Evolutionary conservation across 352 stramenopile species (phyloP).

Genomic region (Phytophthora megakarya): DNA sequence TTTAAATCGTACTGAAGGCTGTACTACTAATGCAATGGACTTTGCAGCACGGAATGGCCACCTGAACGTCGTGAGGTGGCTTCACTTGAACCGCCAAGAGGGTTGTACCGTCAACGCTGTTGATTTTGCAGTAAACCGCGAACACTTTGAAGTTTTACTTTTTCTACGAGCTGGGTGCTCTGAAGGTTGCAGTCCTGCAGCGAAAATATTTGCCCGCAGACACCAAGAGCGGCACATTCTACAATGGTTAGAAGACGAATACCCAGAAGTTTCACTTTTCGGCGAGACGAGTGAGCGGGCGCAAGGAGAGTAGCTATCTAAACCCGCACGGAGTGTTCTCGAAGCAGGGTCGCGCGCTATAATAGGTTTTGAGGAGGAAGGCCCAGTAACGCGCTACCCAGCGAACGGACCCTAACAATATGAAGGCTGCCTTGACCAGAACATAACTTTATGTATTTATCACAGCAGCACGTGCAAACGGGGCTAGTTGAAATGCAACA

Average conservation of each 20-base stretch:
- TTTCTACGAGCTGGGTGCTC: slow-evolving; percentile 1
- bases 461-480: too few relatives aligned
- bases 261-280: too few relatives aligned
- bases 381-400: too few relatives aligned
- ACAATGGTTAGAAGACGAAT: slow-evolving; percentile 13
- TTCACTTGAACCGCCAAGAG: slow-evolving; percentile 10
- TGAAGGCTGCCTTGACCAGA: too few relatives aligned
- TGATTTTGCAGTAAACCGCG: slow-evolving; percentile 1
- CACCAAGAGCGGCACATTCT: slow-evolving; percentile 2
- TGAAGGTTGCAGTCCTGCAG: neutral
- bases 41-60: slow-evolving; percentile 4
- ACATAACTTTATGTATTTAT: too few relatives aligned
- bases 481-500: too few relatives aligned
- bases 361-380: too few relatives aligned
- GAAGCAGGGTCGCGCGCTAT: too few relatives aligned
- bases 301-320: too few relatives aligned
- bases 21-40: slow-evolving; percentile 1
- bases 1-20: slow-evolving; percentile 1
- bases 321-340: too few relatives aligned
- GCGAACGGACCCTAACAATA: too few relatives aligned
- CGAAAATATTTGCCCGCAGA: slow-evolving; percentile 1
- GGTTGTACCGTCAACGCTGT: slow-evolving; percentile 7
- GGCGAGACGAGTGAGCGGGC: too few relatives aligned
- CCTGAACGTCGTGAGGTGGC: slow-evolving; percentile 2
- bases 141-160: slow-evolving; percentile 16